Conservation (phyloP, 805 yeast species). For the Starmerella apicola region DNA sequence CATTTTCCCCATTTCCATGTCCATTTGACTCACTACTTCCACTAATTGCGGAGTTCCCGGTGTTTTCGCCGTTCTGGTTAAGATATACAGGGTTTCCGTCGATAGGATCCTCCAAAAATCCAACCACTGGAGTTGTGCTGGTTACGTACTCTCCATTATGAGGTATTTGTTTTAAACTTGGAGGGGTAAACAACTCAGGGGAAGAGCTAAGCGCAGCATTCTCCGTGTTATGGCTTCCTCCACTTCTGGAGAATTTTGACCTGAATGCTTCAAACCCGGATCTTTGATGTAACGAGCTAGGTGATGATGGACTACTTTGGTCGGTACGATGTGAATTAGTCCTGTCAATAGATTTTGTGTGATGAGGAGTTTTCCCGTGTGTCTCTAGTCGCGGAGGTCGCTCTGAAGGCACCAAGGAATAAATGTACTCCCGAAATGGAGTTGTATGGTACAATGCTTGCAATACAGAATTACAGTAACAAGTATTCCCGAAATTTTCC, state of each 20-base stretch:
- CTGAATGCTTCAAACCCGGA: slow-evolving; percentile 7
- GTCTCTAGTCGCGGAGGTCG: slow-evolving; percentile 31
- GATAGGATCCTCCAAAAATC: slow-evolving; percentile 11
- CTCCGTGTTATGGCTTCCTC: too few species aligned
- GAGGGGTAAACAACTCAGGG: too few species aligned
- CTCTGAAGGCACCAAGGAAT: slow-evolving; percentile 14
- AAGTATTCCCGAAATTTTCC: slow-evolving; percentile 49
- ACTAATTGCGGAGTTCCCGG: background rate
- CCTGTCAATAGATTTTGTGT: slow-evolving; percentile 1
- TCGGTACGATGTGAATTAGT: too few species aligned
- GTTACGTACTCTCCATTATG: too few species aligned
- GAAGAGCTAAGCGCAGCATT: too few species aligned
- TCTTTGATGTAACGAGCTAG: background rate
- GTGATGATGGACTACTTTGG: background rate
- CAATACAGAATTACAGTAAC: slow-evolving; percentile 85
- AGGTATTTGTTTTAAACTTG: too few species aligned
- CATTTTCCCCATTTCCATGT: background rate
- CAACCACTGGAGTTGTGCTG: slow-evolving; percentile 12
- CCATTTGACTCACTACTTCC: background rate
- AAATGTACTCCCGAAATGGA: slow-evolving; percentile 48
- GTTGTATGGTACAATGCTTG: slow-evolving; percentile 74
- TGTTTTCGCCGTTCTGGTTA: background rate
- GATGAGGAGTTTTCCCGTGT: slow-evolving; percentile 28
- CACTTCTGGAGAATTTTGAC: slow-evolving; percentile 4
- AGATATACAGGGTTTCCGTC: background rate